Conservation (phyloP, 805 yeast genomes). For the Deakozyma indianensis region DNA sequence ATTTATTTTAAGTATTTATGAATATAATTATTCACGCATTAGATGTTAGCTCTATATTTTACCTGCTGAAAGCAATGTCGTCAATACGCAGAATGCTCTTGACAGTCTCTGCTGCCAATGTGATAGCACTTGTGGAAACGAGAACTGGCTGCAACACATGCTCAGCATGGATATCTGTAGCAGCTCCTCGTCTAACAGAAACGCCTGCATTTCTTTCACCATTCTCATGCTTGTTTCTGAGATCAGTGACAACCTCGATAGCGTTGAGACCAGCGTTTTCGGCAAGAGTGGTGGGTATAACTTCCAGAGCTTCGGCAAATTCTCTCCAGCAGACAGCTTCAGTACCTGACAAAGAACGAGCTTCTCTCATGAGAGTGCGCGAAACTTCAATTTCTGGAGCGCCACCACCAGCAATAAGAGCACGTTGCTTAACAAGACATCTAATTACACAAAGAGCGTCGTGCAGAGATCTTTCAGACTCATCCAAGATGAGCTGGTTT, state of each 20-base stretch:
- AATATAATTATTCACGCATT: no score
- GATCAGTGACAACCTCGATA: slow-evolving; percentile 80
- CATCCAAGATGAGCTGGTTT: slow-evolving; percentile 77
- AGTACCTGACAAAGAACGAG: slow-evolving; percentile 62
- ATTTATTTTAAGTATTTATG: neutral
- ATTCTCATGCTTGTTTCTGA: slow-evolving; percentile 77
- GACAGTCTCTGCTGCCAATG: slow-evolving; percentile 91
- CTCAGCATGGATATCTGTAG: slow-evolving; percentile 81
- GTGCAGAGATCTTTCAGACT: slow-evolving; percentile 92
- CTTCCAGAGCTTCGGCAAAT: slow-evolving; percentile 82
- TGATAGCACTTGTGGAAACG: slow-evolving; percentile 86
- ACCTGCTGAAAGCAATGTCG: slow-evolving; percentile 88
- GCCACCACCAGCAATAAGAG: slow-evolving; percentile 96
- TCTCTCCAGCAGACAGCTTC: slow-evolving; percentile 87
- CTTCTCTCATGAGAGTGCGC: slow-evolving; percentile 54
- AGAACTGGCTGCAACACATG: slow-evolving; percentile 94
- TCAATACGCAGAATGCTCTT: slow-evolving; percentile 93
- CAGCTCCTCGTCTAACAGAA: slow-evolving; percentile 84
- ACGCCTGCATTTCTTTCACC: slow-evolving; percentile 95
- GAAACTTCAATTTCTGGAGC: slow-evolving; percentile 93
- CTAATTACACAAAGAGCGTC: slow-evolving; percentile 92
- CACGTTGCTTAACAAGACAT: slow-evolving; percentile 77
- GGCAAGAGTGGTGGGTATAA: slow-evolving; percentile 85
- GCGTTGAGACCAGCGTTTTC: slow-evolving; percentile 93
- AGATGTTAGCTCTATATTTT: no score